Base-by-base conservation (phyloP, 2,329 filamentous ascomycete species). In the Fusarium graminum region DNA sequence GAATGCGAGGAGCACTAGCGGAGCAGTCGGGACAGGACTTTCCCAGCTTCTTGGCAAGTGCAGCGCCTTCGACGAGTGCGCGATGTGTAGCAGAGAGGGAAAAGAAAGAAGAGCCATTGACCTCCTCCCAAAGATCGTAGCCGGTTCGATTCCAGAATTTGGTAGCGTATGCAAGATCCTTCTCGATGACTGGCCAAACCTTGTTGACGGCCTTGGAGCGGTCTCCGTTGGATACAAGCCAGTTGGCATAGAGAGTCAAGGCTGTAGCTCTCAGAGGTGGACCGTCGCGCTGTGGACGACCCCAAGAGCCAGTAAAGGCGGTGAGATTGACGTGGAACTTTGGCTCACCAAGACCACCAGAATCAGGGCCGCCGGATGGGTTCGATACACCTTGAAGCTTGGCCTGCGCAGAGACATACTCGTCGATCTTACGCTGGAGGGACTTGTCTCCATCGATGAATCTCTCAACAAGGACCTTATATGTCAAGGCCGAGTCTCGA, bases 41-140 rank as follows among this genome's bases (percentile, higher is more conserved):
- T 17, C 87, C 87, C 6, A 93, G 80, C 25, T 80, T 79, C n/a
- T 77, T 76, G 3, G 91, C 90, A n/a, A 94, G 82, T 3, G 82
- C 80, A 53, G 82, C 86, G 13, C 92, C 91, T 76, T 91, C 87
- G 6, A 87, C 80, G 7, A 88, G 79, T n/a, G 86, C 81, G 72
- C 59, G 65, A 75, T 93, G 88, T 52, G 90, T 86, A 19, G 85
- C 84, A 5, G 87, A 85, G 28, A 88, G 79, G 0, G 91, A 93
- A 77, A 93, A 94, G 80, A 92, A 94, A 0, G 90, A 92, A 22
- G 86, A 88, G 47, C 90, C 90, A n/a, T 83, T 79, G 11, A 93
- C 86, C 74, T 94, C 91, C 74, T 94, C 92, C 92, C 92, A 94
- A 1, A 94, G 83, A 74, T 94, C 92, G 67, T 87, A 94, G 1